Evolutionary conservation across 345 rosid genomes (phyloP), one percentile per base, ranked within the genome.

Genomic region (Gossypium ekmanianum): DNA sequence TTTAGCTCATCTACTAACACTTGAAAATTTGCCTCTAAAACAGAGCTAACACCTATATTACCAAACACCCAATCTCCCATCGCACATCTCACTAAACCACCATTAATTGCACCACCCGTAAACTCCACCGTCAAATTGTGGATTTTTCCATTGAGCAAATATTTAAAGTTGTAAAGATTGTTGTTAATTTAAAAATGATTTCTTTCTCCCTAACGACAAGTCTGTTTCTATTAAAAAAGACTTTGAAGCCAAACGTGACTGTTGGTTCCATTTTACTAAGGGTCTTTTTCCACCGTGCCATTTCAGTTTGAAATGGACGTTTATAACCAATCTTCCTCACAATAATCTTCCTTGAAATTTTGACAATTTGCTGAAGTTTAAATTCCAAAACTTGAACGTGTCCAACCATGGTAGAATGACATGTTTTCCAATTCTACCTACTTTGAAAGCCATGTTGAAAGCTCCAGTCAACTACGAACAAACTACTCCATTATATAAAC

Each of bases 371-470:
- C 10, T 12, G 39, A 22, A 9, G 41, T 57, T 20, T 47, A 14
- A 47, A 62, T 47, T 34, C 61, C 64, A 51, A 0, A 44, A 2
- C 9, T 9, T 29, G 7, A 9, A 41, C 71, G 76, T 65, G 68
- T 57, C 48, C 3, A 7, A 7, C 56, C 8, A 18, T 16, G 68
- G 47, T 3, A 17, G 22, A 10, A 3, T 34, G 41, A 34, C 51
- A 2, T 4, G 1, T 34, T 65, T 65, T 65, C 44, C 52, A 14
- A 62, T 27, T 45, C 29, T 65, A 10, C 48, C 3, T 17, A 48
- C 17, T 48, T 11, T 39, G 14, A 56, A 65, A 75, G 67, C 61
- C 17, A 61, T 54, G 27, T 10, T 62, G 34, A 75, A 73, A 11
- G 17, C 17, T 12, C 24, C 14, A 11, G 47, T 72, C 75, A 74